Percentiles rank a stretch among this genome's conserved stretches.
Evolutionary conservation across 2,329 filamentous ascomycete species (phyloP).

Genomic region (Alternaria triticimaculans): DNA sequence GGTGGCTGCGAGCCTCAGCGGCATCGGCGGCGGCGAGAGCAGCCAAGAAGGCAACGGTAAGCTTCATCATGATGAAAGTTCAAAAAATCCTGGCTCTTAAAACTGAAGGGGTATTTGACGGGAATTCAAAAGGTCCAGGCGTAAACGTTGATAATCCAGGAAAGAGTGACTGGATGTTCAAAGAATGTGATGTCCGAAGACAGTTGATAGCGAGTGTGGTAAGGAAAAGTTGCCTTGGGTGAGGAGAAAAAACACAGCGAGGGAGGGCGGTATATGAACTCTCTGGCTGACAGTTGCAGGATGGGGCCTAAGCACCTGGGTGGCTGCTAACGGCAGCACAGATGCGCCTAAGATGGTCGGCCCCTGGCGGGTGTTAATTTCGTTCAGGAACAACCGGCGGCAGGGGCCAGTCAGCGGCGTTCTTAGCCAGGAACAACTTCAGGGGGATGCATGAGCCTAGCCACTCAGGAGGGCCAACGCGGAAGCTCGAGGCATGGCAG

Average conservation of each 20-base stretch:
- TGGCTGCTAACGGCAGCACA: conserved; percentile 19
- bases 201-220: conserved; percentile 43
- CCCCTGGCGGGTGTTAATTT: conserved; percentile 48
- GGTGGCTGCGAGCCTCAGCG: conserved; percentile 37
- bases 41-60: conserved; percentile 42
- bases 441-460: conserved; percentile 22
- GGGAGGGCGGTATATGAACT: conserved; percentile 43
- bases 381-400: conserved; percentile 35
- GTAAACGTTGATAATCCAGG: conserved; percentile 35
- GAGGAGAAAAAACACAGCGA: conserved; percentile 25
- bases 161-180: conserved; percentile 49
- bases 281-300: conserved; percentile 35
- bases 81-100: conserved; percentile 35
- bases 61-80: conserved; percentile 35
- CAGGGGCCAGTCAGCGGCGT: conserved; percentile 36
- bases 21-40: conserved; percentile 41
- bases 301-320: conserved; percentile 34
- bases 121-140: conserved; percentile 28
- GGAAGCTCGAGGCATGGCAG: conserved; percentile 20
- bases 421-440: conserved; percentile 32
- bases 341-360: conserved; percentile 22
- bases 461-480: conserved; percentile 29
- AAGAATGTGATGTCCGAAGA: conserved; percentile 46
- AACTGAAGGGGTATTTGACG: conserved; percentile 26
- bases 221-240: conserved; percentile 46